Evolutionary conservation across 768 basidiomycete genomes (phyloP).

Genomic region (Candolleomyces efflorescens): DNA sequence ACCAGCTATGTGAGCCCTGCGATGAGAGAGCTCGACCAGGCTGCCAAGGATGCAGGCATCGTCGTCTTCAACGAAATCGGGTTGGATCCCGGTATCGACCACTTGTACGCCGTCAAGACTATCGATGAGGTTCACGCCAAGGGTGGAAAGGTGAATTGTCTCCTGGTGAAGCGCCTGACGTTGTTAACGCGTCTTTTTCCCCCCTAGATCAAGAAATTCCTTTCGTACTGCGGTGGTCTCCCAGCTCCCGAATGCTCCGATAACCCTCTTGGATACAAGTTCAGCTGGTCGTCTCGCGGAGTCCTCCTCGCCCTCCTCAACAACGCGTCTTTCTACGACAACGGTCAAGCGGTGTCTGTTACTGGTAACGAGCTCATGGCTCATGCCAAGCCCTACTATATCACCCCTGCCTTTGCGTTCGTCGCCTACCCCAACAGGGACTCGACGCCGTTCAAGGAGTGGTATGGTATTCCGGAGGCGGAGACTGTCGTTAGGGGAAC

Average conservation of each 20-base stretch:
- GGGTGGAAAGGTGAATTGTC: constrained; percentile 75
- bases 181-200: too few relatives aligned
- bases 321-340: constrained; percentile 73
- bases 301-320: constrained; percentile 94
- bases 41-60: constrained; percentile 83
- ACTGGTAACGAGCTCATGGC: constrained; percentile 84
- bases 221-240: constrained; percentile 94
- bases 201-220: constrained; percentile 88
- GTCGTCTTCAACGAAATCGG: constrained; percentile 98
- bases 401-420: constrained; percentile 93
- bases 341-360: constrained; percentile 61
- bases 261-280: constrained; percentile 98
- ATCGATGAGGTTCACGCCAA: constrained; percentile 91
- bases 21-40: constrained; percentile 82
- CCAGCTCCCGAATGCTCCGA: constrained; percentile 87
- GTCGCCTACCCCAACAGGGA: constrained; percentile 97
- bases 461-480: constrained; percentile 90
- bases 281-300: constrained; percentile 97
- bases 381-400: constrained; percentile 89
- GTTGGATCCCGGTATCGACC: constrained; percentile 93
- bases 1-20: constrained; percentile 93
- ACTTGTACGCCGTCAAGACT: constrained; percentile 90
- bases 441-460: constrained; percentile 86
- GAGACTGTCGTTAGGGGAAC: constrained; percentile 92
- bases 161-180: neutral